Evolutionary conservation across 2,329 filamentous ascomycete species (phyloP), one percentile per base, ranked within the genome.

Genomic region (Xylariaceae sp.): DNA sequence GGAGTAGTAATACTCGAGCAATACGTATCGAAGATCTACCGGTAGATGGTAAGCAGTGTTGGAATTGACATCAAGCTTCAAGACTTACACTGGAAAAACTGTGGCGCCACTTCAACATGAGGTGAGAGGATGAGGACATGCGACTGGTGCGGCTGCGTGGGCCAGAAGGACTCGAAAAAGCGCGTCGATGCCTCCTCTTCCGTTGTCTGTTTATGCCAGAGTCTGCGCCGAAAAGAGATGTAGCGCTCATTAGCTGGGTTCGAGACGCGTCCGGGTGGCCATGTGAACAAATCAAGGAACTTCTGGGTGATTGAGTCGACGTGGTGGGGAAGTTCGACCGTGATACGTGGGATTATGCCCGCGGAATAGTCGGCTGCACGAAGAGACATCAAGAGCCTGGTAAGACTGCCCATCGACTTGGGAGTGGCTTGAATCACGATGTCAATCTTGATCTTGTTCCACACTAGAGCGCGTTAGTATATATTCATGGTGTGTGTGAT

Each of bases 121-220:
- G 92, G 85, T 4, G 91, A 92, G 4, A 99, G 81, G 1, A 97
- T 75, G n/a, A 99, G 80, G 2, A 96, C 83, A 71, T 97, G 91
- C 8, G 87, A 87, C 55, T 84, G 74, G 1, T 73, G 71, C 4
- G 85, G 78, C 59, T 85, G 78, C 2, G 78, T 75, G 1, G 94
- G 92, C 80, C 92, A 97, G 72, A 96, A 96, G 0, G 90, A 88
- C 75, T 97, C 92, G 4, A 96, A 76, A 60, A 93, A 89, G 23
- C 88, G 85, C 13, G 88, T 78, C 0, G 90, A 86, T 58, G 88
- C 87, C 66, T 92, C 87, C 64, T 89, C 85, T 49, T 88, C 80
- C 4, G 79, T 85, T 62, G 88, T 69, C 51, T 77, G 78, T 52
- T 81, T 77, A 44, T 78, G 79, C 9, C 83, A 77, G 49, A 97